Evolutionary conservation across 1,284 basidiomycete species (phyloP).

Genomic region (Ceratobasidium sp.): DNA sequence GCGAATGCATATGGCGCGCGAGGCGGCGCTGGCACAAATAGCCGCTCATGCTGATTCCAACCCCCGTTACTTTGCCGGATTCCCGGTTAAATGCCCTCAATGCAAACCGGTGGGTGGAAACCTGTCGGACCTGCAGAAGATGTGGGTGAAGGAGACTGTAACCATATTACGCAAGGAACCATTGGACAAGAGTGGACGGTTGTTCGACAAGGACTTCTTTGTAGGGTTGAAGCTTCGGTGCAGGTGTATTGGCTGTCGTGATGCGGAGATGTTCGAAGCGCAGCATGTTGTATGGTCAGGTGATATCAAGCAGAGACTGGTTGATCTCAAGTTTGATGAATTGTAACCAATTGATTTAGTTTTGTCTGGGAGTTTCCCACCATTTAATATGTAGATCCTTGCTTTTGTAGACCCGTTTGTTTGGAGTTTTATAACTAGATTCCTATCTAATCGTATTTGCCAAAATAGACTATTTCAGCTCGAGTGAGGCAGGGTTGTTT

Average conservation of each 20-base stretch:
- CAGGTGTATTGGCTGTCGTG: conserved; percentile 9
- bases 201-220: conserved; percentile 15
- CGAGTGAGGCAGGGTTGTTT: no score
- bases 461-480: no score
- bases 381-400: background rate
- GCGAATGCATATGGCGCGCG: conserved; percentile 36
- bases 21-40: conserved; percentile 13
- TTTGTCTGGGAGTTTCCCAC: background rate
- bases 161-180: conserved; percentile 12
- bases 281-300: conserved; percentile 8
- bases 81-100: conserved; percentile 14
- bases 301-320: background rate
- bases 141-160: conserved; percentile 28
- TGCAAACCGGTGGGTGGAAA: conserved; percentile 9
- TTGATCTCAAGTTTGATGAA: conserved; percentile 15
- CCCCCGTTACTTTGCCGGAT: conserved; percentile 18
- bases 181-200: conserved; percentile 6
- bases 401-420: background rate
- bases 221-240: conserved; percentile 7
- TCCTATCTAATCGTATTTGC: background rate
- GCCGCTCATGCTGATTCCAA: conserved; percentile 11
- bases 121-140: conserved; percentile 19
- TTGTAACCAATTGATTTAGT: background rate
- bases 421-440: background rate
- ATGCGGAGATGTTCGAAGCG: background rate